phyloP scores from a whole-genome alignment of 2,329 filamentous ascomycete species.

The Trichoderma koningiopsis region DNA sequence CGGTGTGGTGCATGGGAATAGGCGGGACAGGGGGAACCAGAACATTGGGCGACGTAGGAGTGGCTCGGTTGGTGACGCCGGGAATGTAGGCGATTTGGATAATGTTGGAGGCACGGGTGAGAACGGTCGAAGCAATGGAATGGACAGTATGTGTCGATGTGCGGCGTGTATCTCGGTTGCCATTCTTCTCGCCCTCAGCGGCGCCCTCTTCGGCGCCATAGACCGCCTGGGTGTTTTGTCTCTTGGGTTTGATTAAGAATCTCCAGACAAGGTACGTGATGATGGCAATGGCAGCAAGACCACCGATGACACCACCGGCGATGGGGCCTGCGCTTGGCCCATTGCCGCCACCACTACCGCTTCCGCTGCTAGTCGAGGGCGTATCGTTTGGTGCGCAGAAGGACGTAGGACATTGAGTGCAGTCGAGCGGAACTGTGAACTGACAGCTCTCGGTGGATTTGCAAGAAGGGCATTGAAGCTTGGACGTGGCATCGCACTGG shows the following conservation, averaged over 20 bases:
- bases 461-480: constrained; percentile 51
- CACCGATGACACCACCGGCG: constrained; percentile 87
- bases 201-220: constrained; percentile 60
- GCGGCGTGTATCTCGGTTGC: constrained; percentile 52
- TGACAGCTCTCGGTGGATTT: constrained; percentile 46
- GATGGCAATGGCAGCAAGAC: constrained; percentile 72
- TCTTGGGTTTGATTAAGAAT: constrained; percentile 80
- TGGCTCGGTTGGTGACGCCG: constrained; percentile 89
- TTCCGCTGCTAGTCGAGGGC: constrained; percentile 27
- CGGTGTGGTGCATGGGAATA: constrained; percentile 70
- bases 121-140: constrained; percentile 92
- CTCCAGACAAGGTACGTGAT: constrained; percentile 82
- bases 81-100: constrained; percentile 99
- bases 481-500: constrained; percentile 47
- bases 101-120: constrained; percentile 95
- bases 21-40: constrained; percentile 92
- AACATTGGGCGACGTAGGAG: constrained; percentile 76
- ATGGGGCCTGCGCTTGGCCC: constrained; percentile 80
- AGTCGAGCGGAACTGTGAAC: constrained; percentile 49
- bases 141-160: constrained; percentile 82
- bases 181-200: constrained; percentile 50
- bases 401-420: constrained; percentile 50
- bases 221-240: constrained; percentile 58
- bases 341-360: constrained; percentile 34
- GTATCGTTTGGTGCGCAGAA: constrained; percentile 45